A percentile compares a stretch with the other conserved stretches of the same genome.
Conservation (phyloP, 768 basidiomycete species). For the Russula sp. region DNA sequence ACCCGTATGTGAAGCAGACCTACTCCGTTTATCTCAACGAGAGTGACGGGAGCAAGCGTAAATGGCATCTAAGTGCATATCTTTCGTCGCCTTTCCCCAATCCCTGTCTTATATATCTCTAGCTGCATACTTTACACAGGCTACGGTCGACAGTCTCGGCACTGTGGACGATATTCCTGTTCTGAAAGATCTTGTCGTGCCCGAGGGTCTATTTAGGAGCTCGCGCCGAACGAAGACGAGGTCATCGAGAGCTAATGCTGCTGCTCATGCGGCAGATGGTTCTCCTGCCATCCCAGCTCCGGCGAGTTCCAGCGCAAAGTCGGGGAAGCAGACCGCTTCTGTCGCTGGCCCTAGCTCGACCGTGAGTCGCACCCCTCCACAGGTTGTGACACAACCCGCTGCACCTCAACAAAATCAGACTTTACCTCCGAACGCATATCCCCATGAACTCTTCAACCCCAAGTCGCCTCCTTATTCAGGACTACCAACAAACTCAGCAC, state of each 20-base stretch:
- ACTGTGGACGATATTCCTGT: constrained; percentile 70
- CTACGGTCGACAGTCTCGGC: constrained; percentile 63
- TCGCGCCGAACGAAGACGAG: constrained; percentile 64
- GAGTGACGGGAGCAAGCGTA: constrained; percentile 31
- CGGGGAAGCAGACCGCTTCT: constrained; percentile 3
- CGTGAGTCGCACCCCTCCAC: constrained; percentile 11
- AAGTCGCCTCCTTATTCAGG: constrained; percentile 12
- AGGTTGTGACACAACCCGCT: neutral
- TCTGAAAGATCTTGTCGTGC: constrained; percentile 63
- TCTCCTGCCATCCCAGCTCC: constrained; percentile 5
- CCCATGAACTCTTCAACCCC: constrained; percentile 18
- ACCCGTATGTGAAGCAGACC: constrained; percentile 52
- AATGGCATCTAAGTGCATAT: constrained; percentile 53
- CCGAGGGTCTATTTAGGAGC: constrained; percentile 76
- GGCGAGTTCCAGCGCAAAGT: constrained; percentile 4
- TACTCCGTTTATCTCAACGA: constrained; percentile 42
- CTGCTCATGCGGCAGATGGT: constrained; percentile 45
- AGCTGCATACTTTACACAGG: constrained; percentile 87
- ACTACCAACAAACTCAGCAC: constrained; percentile 3
- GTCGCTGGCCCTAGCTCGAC: constrained; percentile 21
- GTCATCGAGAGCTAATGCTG: constrained; percentile 43
- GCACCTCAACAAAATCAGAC: constrained; percentile 14
- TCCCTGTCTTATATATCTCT: constrained; percentile 16
- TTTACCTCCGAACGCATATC: constrained; percentile 3
- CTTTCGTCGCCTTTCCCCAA: neutral